Conservation (phyloP, 805 yeast species). For the Kuraishia floccosa region DNA sequence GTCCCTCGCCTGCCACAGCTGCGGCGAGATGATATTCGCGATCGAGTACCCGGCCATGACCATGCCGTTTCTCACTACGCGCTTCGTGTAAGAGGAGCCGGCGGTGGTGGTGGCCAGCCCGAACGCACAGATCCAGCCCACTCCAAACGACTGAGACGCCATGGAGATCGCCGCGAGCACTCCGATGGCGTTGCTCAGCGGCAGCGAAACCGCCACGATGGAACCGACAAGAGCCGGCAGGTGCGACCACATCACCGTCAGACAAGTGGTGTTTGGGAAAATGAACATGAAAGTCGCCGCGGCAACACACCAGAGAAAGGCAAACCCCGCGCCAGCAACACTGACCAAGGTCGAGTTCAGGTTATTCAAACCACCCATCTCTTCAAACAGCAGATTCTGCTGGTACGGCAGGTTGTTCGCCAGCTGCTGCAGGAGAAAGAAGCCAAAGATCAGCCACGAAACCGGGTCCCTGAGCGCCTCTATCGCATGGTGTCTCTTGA, state of each 20-base stretch:
- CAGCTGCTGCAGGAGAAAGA: conserved; percentile 31
- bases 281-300: conserved; percentile 33
- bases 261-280: too few species aligned
- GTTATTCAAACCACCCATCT: conserved; percentile 27
- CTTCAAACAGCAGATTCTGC: conserved; percentile 33
- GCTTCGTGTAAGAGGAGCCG: conserved; percentile 41
- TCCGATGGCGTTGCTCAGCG: too few species aligned
- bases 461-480: conserved; percentile 40
- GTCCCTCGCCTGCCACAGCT: conserved; percentile 36
- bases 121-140: background rate
- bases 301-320: conserved; percentile 31
- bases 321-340: conserved; percentile 25
- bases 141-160: too few species aligned
- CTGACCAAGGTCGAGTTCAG: conserved; percentile 39
- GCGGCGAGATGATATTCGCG: conserved; percentile 44
- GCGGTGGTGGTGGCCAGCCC: conserved; percentile 18
- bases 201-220: too few species aligned
- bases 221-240: too few species aligned
- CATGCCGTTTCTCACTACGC: conserved; percentile 31
- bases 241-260: too few species aligned
- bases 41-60: conserved; percentile 33
- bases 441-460: conserved; percentile 28
- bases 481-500: conserved; percentile 35
- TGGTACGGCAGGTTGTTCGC: conserved; percentile 45
- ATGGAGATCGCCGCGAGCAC: too few species aligned